Evolutionary conservation across 805 yeast genomes (phyloP).

Genomic region (Brettanomyces naardenensis): DNA sequence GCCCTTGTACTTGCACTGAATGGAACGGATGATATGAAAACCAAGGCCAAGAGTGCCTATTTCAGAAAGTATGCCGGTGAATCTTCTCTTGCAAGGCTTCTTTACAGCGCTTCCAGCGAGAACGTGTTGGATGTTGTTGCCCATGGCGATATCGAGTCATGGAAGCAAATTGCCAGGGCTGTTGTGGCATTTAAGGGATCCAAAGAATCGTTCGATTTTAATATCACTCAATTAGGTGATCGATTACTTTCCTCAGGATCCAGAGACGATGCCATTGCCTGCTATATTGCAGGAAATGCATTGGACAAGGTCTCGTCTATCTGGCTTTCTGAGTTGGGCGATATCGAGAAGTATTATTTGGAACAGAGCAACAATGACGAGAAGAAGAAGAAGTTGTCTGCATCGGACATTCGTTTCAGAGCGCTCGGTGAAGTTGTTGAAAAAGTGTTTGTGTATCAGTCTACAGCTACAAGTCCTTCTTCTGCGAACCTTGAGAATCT

Average conservation of each 20-base stretch:
- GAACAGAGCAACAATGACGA: slow-evolving; percentile 36
- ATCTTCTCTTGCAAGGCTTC: slow-evolving; percentile 60
- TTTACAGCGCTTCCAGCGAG: slow-evolving; percentile 54
- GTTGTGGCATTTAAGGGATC: slow-evolving; percentile 50
- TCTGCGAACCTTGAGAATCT: slow-evolving; percentile 41
- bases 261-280: slow-evolving; percentile 68
- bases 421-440: slow-evolving; percentile 78
- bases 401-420: slow-evolving; percentile 77
- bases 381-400: slow-evolving; percentile 32
- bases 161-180: slow-evolving; percentile 77
- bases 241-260: slow-evolving; percentile 46
- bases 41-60: slow-evolving; percentile 64
- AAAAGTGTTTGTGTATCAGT: slow-evolving; percentile 69
- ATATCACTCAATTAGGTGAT: slow-evolving; percentile 68
- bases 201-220: slow-evolving; percentile 39
- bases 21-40: slow-evolving; percentile 53
- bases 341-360: slow-evolving; percentile 35
- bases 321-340: slow-evolving; percentile 71
- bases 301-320: slow-evolving; percentile 69
- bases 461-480: slow-evolving; percentile 32
- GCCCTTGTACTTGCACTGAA: slow-evolving; percentile 76
- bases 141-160: slow-evolving; percentile 67
- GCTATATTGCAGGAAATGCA: slow-evolving; percentile 76
- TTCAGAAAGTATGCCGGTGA: slow-evolving; percentile 47
- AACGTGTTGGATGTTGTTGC: slow-evolving; percentile 61